Conservation (phyloP, 768 basidiomycete genomes). For the Auricularia auricula-judae region DNA sequence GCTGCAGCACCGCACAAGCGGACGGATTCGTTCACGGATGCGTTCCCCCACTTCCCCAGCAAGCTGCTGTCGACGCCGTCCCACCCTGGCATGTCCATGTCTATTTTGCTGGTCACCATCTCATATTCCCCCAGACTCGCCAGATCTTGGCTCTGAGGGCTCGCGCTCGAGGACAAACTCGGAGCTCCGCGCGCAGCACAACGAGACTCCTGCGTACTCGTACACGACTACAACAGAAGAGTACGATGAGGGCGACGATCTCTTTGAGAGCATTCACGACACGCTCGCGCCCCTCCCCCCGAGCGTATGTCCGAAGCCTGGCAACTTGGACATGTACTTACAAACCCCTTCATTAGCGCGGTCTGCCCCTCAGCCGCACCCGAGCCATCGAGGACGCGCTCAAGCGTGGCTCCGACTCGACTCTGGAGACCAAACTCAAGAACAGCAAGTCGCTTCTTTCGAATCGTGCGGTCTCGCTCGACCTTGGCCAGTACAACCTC, state of each 20-base stretch:
- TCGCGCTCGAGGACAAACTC: not conserved
- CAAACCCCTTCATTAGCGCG: slow-evolving; percentile 25
- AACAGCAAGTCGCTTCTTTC: slow-evolving; percentile 71
- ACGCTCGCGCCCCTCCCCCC: slow-evolving; percentile 1
- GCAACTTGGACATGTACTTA: not conserved
- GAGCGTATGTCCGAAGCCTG: slow-evolving; percentile 1
- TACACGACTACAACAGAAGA: not conserved
- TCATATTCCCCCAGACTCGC: slow-evolving; percentile 1
- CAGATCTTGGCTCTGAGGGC: not conserved
- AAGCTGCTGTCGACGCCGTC: slow-evolving; percentile 77
- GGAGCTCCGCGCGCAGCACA: not conserved
- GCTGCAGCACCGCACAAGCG: slow-evolving; percentile 67
- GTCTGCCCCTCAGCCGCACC: slow-evolving; percentile 48
- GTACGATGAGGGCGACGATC: slow-evolving; percentile 1
- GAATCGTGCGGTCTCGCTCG: slow-evolving; percentile 83
- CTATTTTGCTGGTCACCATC: slow-evolving; percentile 30
- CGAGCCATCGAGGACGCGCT: slow-evolving; percentile 64
- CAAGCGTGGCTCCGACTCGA: slow-evolving; percentile 75
- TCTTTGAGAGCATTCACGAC: not conserved
- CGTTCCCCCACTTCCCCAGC: slow-evolving; percentile 94
- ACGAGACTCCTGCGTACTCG: not conserved
- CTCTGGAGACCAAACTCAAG: slow-evolving; percentile 75
- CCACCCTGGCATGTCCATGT: slow-evolving; percentile 36
- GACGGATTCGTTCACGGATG: slow-evolving; percentile 88
- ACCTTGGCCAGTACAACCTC: slow-evolving; percentile 54